Conservation (phyloP, 306 rosid species). For the Cucumis melo region DNA sequence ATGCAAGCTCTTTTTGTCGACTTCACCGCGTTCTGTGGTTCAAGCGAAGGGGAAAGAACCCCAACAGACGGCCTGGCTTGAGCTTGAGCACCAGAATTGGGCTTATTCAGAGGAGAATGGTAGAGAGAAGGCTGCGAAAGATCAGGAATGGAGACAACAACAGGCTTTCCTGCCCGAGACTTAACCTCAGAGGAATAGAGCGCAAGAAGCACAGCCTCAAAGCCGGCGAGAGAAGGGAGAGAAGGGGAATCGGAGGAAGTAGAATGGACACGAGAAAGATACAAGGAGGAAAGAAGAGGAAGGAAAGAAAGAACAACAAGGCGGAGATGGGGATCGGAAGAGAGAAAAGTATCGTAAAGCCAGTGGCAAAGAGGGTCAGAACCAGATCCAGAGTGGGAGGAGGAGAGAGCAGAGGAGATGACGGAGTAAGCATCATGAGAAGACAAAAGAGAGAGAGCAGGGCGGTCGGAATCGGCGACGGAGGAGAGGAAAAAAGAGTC, state of each 20-base stretch:
- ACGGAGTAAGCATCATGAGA: conserved; percentile 52
- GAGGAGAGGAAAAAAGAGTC: conserved; percentile 31
- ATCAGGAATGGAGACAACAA: conserved; percentile 67
- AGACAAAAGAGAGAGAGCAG: conserved; percentile 86
- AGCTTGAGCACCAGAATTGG: neutral
- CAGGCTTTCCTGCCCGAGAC: conserved; percentile 65
- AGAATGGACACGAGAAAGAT: conserved; percentile 66
- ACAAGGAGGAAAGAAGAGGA: conserved; percentile 68
- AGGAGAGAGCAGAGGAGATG: conserved; percentile 34
- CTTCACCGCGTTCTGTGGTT: conserved; percentile 73
- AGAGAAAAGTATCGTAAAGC: conserved; percentile 91
- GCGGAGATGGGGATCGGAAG: conserved; percentile 76
- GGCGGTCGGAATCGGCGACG: conserved; percentile 94
- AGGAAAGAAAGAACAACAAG: conserved; percentile 80
- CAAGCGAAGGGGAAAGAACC: conserved; percentile 57
- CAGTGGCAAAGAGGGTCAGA: conserved; percentile 91
- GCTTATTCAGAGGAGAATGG: conserved; percentile 40
- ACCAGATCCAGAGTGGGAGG: conserved; percentile 48
- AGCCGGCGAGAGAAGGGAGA: conserved; percentile 60
- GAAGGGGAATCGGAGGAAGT: conserved; percentile 43
- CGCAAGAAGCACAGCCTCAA: conserved; percentile 85
- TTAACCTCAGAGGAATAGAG: conserved; percentile 74
- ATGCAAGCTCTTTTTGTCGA: conserved; percentile 79
- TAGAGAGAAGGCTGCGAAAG: conserved; percentile 84
- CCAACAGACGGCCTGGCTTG: conserved; percentile 32